Evolutionary conservation across 2,329 filamentous ascomycete species (phyloP), one percentile per base, ranked within the genome.

Genomic region (Diaporthe ilicicola): DNA sequence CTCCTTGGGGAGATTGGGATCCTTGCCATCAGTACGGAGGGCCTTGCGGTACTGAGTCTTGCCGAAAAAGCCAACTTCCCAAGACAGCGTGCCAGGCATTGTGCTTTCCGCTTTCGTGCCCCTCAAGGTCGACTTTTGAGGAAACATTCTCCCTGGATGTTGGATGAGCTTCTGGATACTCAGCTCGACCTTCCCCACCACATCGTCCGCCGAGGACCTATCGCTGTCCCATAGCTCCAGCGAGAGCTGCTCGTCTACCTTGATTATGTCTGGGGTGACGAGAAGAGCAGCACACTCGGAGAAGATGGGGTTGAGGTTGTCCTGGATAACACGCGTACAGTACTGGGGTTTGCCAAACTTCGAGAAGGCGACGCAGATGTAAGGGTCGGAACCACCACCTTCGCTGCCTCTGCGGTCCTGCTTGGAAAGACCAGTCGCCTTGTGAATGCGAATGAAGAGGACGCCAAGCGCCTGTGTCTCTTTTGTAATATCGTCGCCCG

Each of bases 331-430:
- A 59, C 96, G 91, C 1, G 96, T 98, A 81, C 95, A 98, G 82
- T 97, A 98, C 89, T 97, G 97, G 1, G 95, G 95, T 83, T 99
- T 99, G 70, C 93, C 93, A 76, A 98, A 98, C 81, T 98, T 98
- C 77, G 94, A 97, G 85, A 97, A 98, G 50, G 93, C 92, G 44
- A 98, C 87, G 39, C 95, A 98, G 79, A 98, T 97, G 80, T 98
- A 98, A 0, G 95, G 94, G 76, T 99, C 96, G 64, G 93, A 97
- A 54, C 95, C 95, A 42, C 96, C 95, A 22, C 94, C 93, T 66
- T 92, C 88, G 77, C 91, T 95, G 50, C 94, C 95, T 71, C 93
- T 91, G 59, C 84, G 82, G 79, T 99, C 96, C 78, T 98, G 95
- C 82, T 97, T 98, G 84, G 94, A 97, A 70, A 99, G 87, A 0